These are phyloP conservation scores for Tetracentron sinense DNA, from an alignment of 164 flowering plant genomes.

Conservation along the genomic window DNA sequence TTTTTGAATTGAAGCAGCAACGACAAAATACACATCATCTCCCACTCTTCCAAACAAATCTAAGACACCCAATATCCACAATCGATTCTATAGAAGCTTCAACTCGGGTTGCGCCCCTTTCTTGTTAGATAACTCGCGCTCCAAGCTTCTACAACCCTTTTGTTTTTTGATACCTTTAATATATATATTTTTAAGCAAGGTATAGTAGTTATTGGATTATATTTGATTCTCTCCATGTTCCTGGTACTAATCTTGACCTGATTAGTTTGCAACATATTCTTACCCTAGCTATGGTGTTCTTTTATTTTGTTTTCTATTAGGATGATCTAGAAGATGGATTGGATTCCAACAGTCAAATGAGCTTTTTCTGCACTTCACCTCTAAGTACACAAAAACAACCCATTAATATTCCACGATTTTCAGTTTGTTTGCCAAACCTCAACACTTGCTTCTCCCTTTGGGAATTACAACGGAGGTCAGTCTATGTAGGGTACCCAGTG, in stretches of 20 bases:
- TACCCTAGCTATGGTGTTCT: neutral
- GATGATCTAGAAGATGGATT: conserved; percentile 8
- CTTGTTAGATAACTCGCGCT: too few species aligned
- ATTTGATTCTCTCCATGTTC: neutral
- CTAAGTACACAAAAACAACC: conserved; percentile 28
- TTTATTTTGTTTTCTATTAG: neutral
- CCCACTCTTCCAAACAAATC: too few species aligned
- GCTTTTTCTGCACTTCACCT: conserved; percentile 28
- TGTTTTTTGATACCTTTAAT: too few species aligned
- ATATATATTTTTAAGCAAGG: conserved; percentile 25
- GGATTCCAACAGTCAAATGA: conserved; percentile 8
- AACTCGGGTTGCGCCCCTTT: too few species aligned
- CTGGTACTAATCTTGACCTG: neutral
- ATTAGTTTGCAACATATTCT: too few species aligned
- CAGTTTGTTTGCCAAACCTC: conserved; percentile 23
- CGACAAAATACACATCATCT: too few species aligned
- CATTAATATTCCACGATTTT: conserved; percentile 25
- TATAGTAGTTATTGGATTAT: neutral
- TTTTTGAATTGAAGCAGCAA: too few species aligned
- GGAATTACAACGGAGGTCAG: conserved; percentile 12
- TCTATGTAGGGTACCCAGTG: too few species aligned
- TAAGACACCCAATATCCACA: too few species aligned
- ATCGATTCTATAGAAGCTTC: too few species aligned
- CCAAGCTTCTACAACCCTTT: too few species aligned
- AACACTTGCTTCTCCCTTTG: conserved; percentile 14